Evolutionary conservation across 768 basidiomycete species (phyloP).

Genomic region (Psilocybe azurescens): DNA sequence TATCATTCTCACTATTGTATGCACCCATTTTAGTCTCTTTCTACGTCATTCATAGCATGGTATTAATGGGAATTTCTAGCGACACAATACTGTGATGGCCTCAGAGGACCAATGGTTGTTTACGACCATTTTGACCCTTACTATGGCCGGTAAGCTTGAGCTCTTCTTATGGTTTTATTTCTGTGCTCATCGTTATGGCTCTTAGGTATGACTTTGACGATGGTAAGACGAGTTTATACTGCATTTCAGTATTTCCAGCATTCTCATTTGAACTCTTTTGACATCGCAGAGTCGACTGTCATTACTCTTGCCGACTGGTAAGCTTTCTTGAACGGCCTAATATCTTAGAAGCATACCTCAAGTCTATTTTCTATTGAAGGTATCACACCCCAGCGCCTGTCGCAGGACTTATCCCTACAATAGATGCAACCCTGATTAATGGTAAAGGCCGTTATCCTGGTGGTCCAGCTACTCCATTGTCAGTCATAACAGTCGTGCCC

Average conservation of each 20-base stretch:
- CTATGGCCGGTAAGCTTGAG: conserved; percentile 17
- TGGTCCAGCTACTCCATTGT: conserved; percentile 38
- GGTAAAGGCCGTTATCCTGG: conserved; percentile 50
- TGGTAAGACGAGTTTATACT: conserved; percentile 39
- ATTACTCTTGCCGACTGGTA: conserved; percentile 20
- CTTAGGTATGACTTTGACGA: conserved; percentile 1
- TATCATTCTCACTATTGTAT: conserved; percentile 38
- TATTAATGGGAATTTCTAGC: conserved; percentile 24
- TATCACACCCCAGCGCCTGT: conserved; percentile 26
- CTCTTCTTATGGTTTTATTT: conserved; percentile 14
- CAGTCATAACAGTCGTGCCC: conserved; percentile 42
- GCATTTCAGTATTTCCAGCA: conserved; percentile 17
- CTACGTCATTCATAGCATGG: conserved; percentile 6
- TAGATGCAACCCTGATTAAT: conserved; percentile 48
- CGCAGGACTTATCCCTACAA: conserved; percentile 28
- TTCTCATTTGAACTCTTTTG: conserved; percentile 20
- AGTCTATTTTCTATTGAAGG: conserved; percentile 19
- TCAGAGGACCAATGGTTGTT: conserved; percentile 53
- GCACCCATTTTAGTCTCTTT: conserved; percentile 11
- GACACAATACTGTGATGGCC: conserved; percentile 62
- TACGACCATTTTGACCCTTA: conserved; percentile 50
- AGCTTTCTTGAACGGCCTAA: neutral
- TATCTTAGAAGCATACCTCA: neutral
- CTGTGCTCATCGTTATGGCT: neutral
- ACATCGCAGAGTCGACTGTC: conserved; percentile 11